phyloP scores from a whole-genome alignment of 768 basidiomycete species.

The Lactarius hengduanensis region DNA sequence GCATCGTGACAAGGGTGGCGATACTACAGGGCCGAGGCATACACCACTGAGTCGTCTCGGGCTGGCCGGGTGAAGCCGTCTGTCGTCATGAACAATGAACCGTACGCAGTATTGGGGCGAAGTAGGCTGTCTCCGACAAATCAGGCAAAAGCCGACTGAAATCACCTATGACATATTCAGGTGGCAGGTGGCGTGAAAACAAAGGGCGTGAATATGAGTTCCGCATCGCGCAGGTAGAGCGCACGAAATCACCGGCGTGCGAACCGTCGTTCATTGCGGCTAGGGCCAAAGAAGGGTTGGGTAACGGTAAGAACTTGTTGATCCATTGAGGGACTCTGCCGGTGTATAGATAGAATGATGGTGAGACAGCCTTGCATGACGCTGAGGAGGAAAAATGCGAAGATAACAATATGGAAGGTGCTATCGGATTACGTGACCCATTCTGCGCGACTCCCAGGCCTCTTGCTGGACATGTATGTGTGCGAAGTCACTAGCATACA shows the following conservation, averaged over 20 bases:
- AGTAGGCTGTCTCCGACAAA: slow-evolving; percentile 39
- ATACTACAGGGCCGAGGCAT: slow-evolving; percentile 48
- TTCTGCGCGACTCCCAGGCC: slow-evolving; percentile 42
- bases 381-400: slow-evolving; percentile 41
- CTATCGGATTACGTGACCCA: slow-evolving; percentile 49
- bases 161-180: slow-evolving; percentile 53
- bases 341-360: slow-evolving; percentile 8
- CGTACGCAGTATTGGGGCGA: slow-evolving; percentile 37
- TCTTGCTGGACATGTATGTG: slow-evolving; percentile 45
- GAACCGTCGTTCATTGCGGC: slow-evolving; percentile 57
- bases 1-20: not conserved
- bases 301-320: slow-evolving; percentile 42
- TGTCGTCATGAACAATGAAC: slow-evolving; percentile 55
- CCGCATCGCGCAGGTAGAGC: slow-evolving; percentile 51
- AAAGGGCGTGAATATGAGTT: slow-evolving; percentile 46
- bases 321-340: slow-evolving; percentile 26
- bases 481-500: slow-evolving; percentile 14
- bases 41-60: slow-evolving; percentile 48
- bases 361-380: slow-evolving; percentile 40
- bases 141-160: slow-evolving; percentile 43
- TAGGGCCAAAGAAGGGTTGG: slow-evolving; percentile 46
- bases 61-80: slow-evolving; percentile 49
- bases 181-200: slow-evolving; percentile 41
- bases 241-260: slow-evolving; percentile 51
- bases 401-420: slow-evolving; percentile 39